Percentiles rank a stretch among this genome's conserved stretches.
These are phyloP conservation scores for Leccinum sublutescens DNA, from an alignment of 768 basidiomycete genomes.

Conservation along the genomic window DNA sequence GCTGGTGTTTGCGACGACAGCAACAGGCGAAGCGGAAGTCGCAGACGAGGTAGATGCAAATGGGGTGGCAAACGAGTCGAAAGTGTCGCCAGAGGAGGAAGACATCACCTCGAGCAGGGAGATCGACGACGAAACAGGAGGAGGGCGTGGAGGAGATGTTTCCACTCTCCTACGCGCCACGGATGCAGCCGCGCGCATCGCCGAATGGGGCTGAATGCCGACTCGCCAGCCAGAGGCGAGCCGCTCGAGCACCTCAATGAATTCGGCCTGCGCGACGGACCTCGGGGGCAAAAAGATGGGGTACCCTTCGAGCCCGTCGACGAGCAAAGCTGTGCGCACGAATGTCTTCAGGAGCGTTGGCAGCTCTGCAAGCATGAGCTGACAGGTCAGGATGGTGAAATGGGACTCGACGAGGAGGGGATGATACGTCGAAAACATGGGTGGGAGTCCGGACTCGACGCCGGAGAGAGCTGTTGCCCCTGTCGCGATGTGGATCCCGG, in stretches of 20 bases:
- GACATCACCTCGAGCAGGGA: constrained; percentile 26
- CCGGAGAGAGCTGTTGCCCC: constrained; percentile 37
- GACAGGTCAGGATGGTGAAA: constrained; percentile 73
- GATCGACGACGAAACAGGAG: constrained; percentile 23
- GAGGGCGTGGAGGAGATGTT: constrained; percentile 19
- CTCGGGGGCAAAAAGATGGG: constrained; percentile 85
- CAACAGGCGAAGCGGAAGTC: background rate
- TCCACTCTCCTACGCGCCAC: constrained; percentile 39
- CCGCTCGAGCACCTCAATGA: constrained; percentile 80
- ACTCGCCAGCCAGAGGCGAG: constrained; percentile 73
- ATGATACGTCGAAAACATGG: constrained; percentile 86
- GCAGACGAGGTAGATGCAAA: constrained; percentile 25
- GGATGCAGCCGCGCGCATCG: constrained; percentile 26
- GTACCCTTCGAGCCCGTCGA: constrained; percentile 85
- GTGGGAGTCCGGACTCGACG: constrained; percentile 36
- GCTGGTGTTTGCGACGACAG: background rate
- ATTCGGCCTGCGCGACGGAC: constrained; percentile 89
- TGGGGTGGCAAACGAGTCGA: constrained; percentile 13
- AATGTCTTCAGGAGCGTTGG: constrained; percentile 60
- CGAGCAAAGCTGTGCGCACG: constrained; percentile 59
- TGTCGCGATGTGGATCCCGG: constrained; percentile 48
- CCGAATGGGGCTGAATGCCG: constrained; percentile 60
- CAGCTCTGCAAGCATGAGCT: constrained; percentile 79
- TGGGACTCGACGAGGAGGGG: constrained; percentile 86
- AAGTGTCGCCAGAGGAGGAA: constrained; percentile 23